Conservation (phyloP, 306 rosid species). For the Senna tora region DNA sequence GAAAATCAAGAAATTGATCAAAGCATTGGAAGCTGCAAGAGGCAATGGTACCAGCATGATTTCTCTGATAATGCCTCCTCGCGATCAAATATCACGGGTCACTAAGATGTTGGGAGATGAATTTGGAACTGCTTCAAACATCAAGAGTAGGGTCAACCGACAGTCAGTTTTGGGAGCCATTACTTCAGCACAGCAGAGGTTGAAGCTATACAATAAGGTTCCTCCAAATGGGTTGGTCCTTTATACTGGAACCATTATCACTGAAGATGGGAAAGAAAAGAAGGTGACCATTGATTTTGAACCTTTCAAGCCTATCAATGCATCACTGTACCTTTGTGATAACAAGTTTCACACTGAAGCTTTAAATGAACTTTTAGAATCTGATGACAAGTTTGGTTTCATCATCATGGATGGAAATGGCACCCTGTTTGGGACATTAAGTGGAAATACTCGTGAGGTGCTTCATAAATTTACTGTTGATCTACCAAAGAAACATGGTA, state of each 20-base stretch:
- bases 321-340: conserved; percentile 76
- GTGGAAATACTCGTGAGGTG: conserved; percentile 71
- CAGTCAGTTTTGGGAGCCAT: conserved; percentile 80
- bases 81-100: conserved; percentile 74
- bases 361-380: conserved; percentile 67
- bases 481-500: conserved; percentile 73
- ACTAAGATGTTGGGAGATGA: conserved; percentile 83
- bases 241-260: conserved; percentile 69
- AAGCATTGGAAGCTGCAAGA: conserved; percentile 75
- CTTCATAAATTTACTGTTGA: conserved; percentile 71
- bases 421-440: conserved; percentile 72
- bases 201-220: conserved; percentile 73
- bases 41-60: conserved; percentile 90
- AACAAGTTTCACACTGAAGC: conserved; percentile 82
- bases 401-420: conserved; percentile 81
- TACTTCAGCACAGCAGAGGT: conserved; percentile 78
- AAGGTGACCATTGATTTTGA: conserved; percentile 79
- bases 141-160: conserved; percentile 73
- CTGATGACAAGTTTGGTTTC: conserved; percentile 78
- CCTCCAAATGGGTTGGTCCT: conserved; percentile 78
- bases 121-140: conserved; percentile 83
- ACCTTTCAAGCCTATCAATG: conserved; percentile 76
- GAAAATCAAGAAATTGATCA: conserved; percentile 76
- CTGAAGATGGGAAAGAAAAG: conserved; percentile 80
- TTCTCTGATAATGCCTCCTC: conserved; percentile 78